Conservation (phyloP, 179 eudicot species). For the Silene noctiflora region DNA sequence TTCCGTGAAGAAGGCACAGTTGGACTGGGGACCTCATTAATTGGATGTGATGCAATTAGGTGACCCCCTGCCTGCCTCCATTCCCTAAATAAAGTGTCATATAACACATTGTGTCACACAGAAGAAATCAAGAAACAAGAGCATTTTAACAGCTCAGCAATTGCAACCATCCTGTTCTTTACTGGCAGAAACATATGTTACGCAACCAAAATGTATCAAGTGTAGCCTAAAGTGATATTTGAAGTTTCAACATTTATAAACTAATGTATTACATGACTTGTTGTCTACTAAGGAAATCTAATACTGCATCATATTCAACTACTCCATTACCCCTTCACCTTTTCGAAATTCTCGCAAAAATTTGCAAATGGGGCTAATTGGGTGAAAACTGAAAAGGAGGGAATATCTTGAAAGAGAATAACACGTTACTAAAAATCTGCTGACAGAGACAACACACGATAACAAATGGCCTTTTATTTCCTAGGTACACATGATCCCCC, state of each 20-base stretch:
- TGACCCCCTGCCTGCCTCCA: slow-evolving; percentile 65
- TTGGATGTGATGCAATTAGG: slow-evolving; percentile 34
- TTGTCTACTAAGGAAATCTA: not conserved
- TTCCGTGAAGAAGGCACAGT: slow-evolving; percentile 46
- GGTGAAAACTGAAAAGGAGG: not conserved
- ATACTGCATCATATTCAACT: too few relatives aligned
- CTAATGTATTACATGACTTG: not conserved
- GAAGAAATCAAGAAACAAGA: slow-evolving; percentile 14
- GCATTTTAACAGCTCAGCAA: not conserved
- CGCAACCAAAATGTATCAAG: not conserved
- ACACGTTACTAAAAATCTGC: not conserved
- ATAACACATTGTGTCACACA: slow-evolving; percentile 12
- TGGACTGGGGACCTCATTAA: slow-evolving; percentile 50
- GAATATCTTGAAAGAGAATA: not conserved
- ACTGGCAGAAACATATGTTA: not conserved
- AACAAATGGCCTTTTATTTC: not conserved
- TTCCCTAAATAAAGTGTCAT: slow-evolving; percentile 38
- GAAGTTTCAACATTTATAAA: not conserved
- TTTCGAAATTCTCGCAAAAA: not conserved
- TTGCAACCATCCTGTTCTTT: not conserved
- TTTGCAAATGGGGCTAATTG: not conserved
- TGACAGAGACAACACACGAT: not conserved
- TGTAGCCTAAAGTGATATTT: not conserved
- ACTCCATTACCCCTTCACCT: too few relatives aligned
- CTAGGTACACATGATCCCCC: not conserved